Evolutionary conservation across 495 filamentous ascomycete genomes (phyloP), one percentile per base, ranked within the genome.

Genomic region (Penicillium parvum): DNA sequence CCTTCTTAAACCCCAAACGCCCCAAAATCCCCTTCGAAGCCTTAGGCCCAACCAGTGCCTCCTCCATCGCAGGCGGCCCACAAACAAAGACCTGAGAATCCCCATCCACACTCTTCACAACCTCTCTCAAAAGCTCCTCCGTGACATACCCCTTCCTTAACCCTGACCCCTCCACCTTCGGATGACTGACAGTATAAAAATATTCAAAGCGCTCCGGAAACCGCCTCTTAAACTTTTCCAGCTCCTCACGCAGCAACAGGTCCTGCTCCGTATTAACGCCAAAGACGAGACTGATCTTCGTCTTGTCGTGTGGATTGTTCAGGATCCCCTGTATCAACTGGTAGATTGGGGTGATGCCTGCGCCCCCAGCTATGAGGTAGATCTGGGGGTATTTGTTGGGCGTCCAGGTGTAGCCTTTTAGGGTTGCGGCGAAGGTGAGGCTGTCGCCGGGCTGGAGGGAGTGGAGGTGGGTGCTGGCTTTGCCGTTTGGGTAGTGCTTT

Each of bases 241-340:
- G 66, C 46, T 85, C 75, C 4, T 71, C 57, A 12, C 60, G 58
- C 3, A 86, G 55, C 3, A 86, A 69, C n/a, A 84, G 49, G 48
- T 84, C 81, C 21, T 66, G 57, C 50, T 84, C 79, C 5, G 71
- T 75, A 36, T 85, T 81, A 32, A 82, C 79, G 22, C 82, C 82
- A 56, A 82, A 84, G 6, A 86, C 66, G 1, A 86, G 66, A 0
- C 74, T 81, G 18, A 86, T 68, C 47, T 76, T 77, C 2, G 82
- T 84, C 22, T 64, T 69, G 39, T 86, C 82, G 2, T 68, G 54
- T 2, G 82, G 79, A 47, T 84, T 81, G 27, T 67, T 61, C 40
- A 86, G 64, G 45, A 84, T 82, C 22, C 78, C 79, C 35, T 70
- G 75, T 9, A 70, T 61, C 0, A 84, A 69, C 55, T 83, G 79